These are phyloP conservation scores for Colletotrichum cereale DNA, from an alignment of 2,329 filamentous ascomycete species.

Conservation along the genomic window DNA sequence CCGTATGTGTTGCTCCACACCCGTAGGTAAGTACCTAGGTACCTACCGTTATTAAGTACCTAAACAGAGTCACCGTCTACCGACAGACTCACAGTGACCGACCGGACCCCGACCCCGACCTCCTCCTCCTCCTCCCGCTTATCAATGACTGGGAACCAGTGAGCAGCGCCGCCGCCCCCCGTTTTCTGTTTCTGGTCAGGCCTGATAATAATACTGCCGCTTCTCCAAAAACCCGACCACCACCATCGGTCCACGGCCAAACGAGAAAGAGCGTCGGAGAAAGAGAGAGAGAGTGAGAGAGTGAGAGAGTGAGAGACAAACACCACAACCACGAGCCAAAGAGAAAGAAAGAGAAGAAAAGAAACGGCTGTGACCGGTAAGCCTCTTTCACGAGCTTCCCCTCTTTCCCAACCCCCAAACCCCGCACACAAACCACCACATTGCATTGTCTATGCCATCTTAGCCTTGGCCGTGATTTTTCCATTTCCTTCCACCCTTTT, in stretches of 20 bases:
- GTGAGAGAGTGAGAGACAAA: not conserved
- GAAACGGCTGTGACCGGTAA: slow-evolving; percentile 31
- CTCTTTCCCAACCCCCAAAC: slow-evolving; percentile 17
- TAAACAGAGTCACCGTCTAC: slow-evolving; percentile 28
- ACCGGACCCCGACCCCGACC: slow-evolving; percentile 30
- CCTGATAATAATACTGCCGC: slow-evolving; percentile 15
- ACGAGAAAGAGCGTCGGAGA: not conserved
- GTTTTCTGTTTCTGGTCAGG: not conserved
- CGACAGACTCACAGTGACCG: slow-evolving; percentile 26
- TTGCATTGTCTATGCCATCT: slow-evolving; percentile 33
- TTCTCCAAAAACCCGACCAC: slow-evolving; percentile 23
- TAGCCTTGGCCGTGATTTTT: slow-evolving; percentile 32
- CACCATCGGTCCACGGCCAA: slow-evolving; percentile 20
- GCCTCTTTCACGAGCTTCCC: slow-evolving; percentile 34
- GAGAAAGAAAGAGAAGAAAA: slow-evolving; percentile 3
- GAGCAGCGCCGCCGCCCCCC: slow-evolving; percentile 13
- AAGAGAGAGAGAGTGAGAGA: too few relatives aligned
- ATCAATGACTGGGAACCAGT: slow-evolving; percentile 29
- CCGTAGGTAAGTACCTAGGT: too few relatives aligned
- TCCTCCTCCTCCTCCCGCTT: slow-evolving; percentile 33
- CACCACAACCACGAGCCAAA: slow-evolving; percentile 9
- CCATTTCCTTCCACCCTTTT: slow-evolving; percentile 20
- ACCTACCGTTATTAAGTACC: too few relatives aligned
- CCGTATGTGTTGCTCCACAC: slow-evolving; percentile 5
- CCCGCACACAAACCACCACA: slow-evolving; percentile 37